Percentiles rank a stretch among this genome's conserved stretches.
These are phyloP conservation scores for Oryza meyeriana DNA, from an alignment of 176 grass and related monocot species.

Conservation along the genomic window DNA sequence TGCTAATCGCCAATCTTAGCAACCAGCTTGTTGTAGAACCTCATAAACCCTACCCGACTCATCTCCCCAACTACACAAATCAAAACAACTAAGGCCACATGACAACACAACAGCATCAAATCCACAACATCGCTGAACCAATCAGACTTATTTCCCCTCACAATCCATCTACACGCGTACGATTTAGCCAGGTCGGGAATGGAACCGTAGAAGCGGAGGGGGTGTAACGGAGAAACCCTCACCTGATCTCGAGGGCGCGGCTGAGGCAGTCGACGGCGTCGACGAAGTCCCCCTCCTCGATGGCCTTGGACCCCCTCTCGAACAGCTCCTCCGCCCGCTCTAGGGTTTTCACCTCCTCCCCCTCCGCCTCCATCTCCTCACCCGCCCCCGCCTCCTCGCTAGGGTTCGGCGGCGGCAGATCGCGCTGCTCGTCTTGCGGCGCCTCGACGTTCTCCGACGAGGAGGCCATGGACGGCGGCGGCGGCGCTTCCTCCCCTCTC, in stretches of 20 bases:
- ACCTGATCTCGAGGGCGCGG: constrained; percentile 92
- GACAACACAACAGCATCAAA: not conserved
- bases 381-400: constrained; percentile 10
- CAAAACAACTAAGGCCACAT: not conserved
- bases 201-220: not conserved
- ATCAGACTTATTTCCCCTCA: no score
- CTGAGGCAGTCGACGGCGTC: constrained; percentile 86
- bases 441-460: constrained; percentile 17
- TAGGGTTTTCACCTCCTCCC: constrained; percentile 54
- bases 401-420: constrained; percentile 2
- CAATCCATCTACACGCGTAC: not conserved
- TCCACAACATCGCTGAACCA: not conserved
- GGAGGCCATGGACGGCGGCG: constrained; percentile 26
- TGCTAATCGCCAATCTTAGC: not conserved
- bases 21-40: not conserved
- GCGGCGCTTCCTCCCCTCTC: not conserved
- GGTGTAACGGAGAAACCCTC: constrained; percentile 29
- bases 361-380: not conserved
- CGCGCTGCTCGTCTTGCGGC: not conserved
- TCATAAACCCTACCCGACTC: constrained; percentile 21
- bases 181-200: not conserved
- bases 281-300: constrained; percentile 78
- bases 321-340: constrained; percentile 70
- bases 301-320: constrained; percentile 73
- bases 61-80: not conserved